Base-by-base conservation (phyloP, 2,329 filamentous ascomycete species). In the Falciphora oryzae region DNA sequence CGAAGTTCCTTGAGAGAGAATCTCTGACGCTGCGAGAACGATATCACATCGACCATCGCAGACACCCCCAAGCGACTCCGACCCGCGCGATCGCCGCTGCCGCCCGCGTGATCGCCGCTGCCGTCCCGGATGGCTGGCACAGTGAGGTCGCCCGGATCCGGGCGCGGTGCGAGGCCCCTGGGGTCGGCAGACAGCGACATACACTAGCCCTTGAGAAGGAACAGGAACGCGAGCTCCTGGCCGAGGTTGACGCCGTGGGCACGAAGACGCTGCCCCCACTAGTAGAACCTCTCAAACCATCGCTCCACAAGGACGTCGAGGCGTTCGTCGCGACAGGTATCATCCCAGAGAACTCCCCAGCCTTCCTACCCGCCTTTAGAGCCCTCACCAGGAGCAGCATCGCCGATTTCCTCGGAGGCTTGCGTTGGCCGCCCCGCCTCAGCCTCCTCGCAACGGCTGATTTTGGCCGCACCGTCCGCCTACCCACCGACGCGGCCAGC, bases 221-320 rank as follows among this genome's bases (percentile, higher is more conserved):
- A 65, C 87, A 91, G 67, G 89, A 92, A 70, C 79, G 88, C 0
- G 89, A 91, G 67, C 75, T 92, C 0, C 79, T 85, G 0, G 86
- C 85, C 0, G 88, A 92, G 66, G 79, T 84, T 0, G 85, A 91
- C 68, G 75, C 81, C 29, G 85, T 91, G 68, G 75, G 80, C 1
- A 75, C 89, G 62, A 68, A 84, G 1, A 76, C 89, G 67, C 76
- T 75, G 1, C 83, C 85, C 0, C 69, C 72, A 0, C 65, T 72
- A 0, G 75, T 77, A 1, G 53, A 68, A 0, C 77, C 87, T 0
- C 69, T 66, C 0, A 1, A 13, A 0, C 83, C 88, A 58, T 1
- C 0, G 0, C 14, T 87, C 0, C 79, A 86, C 63, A 13, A 65
- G 0, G 74, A 82, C 53, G 63, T 90, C 0, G 5, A 27, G 0